Evolutionary conservation across 345 rosid species (phyloP).

Genomic region (Eutrema japonicum): DNA sequence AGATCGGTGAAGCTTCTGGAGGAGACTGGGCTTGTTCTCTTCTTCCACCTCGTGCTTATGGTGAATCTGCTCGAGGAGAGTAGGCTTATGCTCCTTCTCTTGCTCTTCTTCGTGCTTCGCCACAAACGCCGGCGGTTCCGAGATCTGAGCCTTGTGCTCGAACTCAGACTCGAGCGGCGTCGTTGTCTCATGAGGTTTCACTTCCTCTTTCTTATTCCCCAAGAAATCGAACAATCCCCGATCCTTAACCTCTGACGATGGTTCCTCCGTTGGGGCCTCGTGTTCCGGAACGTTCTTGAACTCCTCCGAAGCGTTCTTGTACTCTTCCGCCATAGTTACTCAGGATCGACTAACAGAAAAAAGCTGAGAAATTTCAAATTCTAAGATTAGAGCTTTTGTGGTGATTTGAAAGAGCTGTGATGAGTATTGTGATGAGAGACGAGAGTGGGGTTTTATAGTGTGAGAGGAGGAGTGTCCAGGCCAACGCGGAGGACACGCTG

Average conservation of each 20-base stretch:
- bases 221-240: constrained; percentile 80
- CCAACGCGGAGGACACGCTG: constrained; percentile 48
- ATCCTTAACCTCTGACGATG: constrained; percentile 54
- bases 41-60: constrained; percentile 49
- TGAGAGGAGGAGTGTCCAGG: constrained; percentile 25
- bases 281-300: constrained; percentile 53
- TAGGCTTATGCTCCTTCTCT: constrained; percentile 19
- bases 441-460: constrained; percentile 39
- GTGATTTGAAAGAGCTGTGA: constrained; percentile 14
- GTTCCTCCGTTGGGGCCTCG: constrained; percentile 42
- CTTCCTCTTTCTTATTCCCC: constrained; percentile 56
- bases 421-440: constrained; percentile 33
- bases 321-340: constrained; percentile 60
- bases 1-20: constrained; percentile 71
- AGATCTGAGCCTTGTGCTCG: constrained; percentile 64
- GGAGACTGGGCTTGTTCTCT: constrained; percentile 56
- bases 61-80: constrained; percentile 66
- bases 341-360: background rate
- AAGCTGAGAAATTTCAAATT: background rate
- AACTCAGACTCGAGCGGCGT: constrained; percentile 53
- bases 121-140: constrained; percentile 44
- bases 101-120: constrained; percentile 26
- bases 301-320: constrained; percentile 34
- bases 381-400: background rate
- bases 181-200: constrained; percentile 61